A percentile compares a stretch with the other conserved stretches of the same genome.
phyloP scores from a whole-genome alignment of 768 basidiomycete species.

The Mycena chlorophos region DNA sequence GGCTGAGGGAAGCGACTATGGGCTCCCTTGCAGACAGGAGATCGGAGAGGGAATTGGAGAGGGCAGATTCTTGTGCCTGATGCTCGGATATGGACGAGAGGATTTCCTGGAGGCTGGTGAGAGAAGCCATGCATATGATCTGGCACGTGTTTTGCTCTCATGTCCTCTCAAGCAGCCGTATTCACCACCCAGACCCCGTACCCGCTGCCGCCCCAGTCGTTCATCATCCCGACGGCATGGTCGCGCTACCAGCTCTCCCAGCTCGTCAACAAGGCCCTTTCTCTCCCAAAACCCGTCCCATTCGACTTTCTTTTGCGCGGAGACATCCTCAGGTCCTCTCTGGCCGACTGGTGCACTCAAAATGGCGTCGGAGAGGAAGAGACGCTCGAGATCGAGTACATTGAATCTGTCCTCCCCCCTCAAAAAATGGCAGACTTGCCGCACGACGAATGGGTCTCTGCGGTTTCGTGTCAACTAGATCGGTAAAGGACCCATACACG shows the following conservation, averaged over 20 bases:
- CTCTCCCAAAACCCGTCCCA: constrained; percentile 70
- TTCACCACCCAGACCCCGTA: constrained; percentile 76
- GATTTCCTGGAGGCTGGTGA: constrained; percentile 65
- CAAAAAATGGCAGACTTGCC: constrained; percentile 76
- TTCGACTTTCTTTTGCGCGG: constrained; percentile 92
- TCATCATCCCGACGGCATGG: constrained; percentile 90
- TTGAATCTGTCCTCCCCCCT: constrained; percentile 86
- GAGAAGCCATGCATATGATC: constrained; percentile 22
- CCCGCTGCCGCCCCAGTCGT: constrained; percentile 81
- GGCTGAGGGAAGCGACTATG: constrained; percentile 59
- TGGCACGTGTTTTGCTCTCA: constrained; percentile 7
- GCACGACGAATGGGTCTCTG: constrained; percentile 94
- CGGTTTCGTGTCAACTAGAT: constrained; percentile 60
- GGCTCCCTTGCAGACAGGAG: constrained; percentile 71
- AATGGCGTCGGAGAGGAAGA: constrained; percentile 83
- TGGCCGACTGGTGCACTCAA: constrained; percentile 75
- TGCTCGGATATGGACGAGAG: constrained; percentile 72
- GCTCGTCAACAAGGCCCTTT: constrained; percentile 91
- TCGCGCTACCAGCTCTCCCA: constrained; percentile 95
- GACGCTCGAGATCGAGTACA: constrained; percentile 89
- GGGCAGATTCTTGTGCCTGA: constrained; percentile 74
- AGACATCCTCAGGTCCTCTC: constrained; percentile 68
- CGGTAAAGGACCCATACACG: constrained; percentile 41
- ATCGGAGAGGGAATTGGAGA: constrained; percentile 71
- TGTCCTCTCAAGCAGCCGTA: constrained; percentile 55